Percentiles rank a stretch among this genome's conserved stretches.
Conservation (phyloP, 768 basidiomycete species). For the Xerocomellus intermedius region DNA sequence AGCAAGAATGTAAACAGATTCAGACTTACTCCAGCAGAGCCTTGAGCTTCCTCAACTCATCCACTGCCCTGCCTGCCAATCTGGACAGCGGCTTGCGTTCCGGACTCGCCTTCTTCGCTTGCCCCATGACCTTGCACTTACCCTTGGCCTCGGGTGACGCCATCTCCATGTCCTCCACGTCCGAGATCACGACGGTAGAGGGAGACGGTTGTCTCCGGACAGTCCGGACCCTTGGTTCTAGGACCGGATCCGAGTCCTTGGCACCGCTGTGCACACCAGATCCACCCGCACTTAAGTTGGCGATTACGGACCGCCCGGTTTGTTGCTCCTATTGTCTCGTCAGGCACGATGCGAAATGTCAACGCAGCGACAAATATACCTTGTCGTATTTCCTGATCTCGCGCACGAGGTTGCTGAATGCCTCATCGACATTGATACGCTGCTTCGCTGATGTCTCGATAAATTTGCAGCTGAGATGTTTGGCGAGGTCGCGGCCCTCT, state of each 20-base stretch:
- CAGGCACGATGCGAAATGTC: constrained; percentile 4
- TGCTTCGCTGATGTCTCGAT: constrained; percentile 97
- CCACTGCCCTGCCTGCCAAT: too few relatives aligned
- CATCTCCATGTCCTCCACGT: too few relatives aligned
- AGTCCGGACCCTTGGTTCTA: too few relatives aligned
- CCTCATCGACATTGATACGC: constrained; percentile 95
- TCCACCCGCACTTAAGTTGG: constrained; percentile 36
- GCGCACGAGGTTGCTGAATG: constrained; percentile 89
- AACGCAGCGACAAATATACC: constrained; percentile 40
- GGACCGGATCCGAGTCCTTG: constrained; percentile 33
- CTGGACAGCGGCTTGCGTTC: too few relatives aligned
- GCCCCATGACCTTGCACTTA: too few relatives aligned
- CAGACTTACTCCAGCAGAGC: too few relatives aligned
- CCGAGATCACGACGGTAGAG: too few relatives aligned
- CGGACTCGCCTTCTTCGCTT: too few relatives aligned
- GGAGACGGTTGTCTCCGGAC: too few relatives aligned
- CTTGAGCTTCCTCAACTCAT: too few relatives aligned
- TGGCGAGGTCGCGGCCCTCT: constrained; percentile 98
- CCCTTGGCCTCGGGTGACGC: too few relatives aligned
- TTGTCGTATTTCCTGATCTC: constrained; percentile 95
- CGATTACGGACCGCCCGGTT: constrained; percentile 68
- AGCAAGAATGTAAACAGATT: too few relatives aligned
- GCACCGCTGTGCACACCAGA: constrained; percentile 48
- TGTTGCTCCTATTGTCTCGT: constrained; percentile 60
- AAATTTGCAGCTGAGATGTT: constrained; percentile 91